Evolutionary conservation across 139 green algal species (phyloP).

Genomic region (Trebouxia sp.): DNA sequence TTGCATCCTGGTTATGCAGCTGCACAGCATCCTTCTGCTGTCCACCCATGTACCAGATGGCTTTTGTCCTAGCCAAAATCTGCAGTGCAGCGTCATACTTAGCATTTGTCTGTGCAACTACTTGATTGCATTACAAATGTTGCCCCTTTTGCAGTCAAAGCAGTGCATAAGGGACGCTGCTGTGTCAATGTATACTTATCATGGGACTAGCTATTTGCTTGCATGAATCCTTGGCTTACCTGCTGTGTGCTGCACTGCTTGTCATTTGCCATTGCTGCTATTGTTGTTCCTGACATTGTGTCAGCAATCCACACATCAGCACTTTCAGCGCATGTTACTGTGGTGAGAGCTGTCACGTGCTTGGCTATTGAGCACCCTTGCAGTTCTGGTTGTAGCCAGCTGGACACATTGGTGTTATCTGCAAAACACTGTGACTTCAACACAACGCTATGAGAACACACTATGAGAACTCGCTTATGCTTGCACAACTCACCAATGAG

Average conservation of each 20-base stretch:
- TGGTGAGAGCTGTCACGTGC: background rate
- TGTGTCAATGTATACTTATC: too few relatives aligned
- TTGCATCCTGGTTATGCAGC: background rate
- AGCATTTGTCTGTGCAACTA: too few relatives aligned
- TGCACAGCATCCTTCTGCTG: background rate
- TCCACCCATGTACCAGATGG: background rate
- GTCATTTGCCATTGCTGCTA: background rate
- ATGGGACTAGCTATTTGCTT: too few relatives aligned
- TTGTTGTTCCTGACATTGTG: background rate
- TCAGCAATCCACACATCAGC: background rate
- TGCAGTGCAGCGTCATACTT: too few relatives aligned
- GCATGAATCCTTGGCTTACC: background rate
- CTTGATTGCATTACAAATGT: too few relatives aligned
- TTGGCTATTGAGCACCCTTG: background rate
- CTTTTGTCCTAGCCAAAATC: background rate
- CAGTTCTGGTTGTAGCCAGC: background rate
- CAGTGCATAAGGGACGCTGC: too few relatives aligned
- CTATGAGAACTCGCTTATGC: too few relatives aligned
- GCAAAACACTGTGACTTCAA: too few relatives aligned
- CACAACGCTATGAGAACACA: too few relatives aligned
- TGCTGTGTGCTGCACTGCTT: constrained; percentile 11
- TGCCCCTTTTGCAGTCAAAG: too few relatives aligned
- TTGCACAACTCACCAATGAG: background rate
- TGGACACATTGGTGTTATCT: constrained; percentile 4
- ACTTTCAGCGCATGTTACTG: background rate